Base-by-base conservation (phyloP, 1,284 basidiomycete species). In the Puccinia novopanici region DNA sequence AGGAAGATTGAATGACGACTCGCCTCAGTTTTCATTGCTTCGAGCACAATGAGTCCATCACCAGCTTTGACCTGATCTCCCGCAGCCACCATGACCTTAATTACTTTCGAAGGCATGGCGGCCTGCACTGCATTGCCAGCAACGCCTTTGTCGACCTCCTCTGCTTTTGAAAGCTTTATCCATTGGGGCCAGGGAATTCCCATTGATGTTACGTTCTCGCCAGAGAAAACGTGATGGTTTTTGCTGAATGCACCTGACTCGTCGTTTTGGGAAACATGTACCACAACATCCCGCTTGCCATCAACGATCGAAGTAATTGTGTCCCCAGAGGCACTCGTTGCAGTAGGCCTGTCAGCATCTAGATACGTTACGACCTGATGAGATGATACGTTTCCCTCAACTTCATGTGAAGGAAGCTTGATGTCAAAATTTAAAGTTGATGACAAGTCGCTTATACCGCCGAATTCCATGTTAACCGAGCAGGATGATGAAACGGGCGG, bases 11-110 rank as follows among this genome's bases (percentile, higher is more conserved):
- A 70, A 57, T 22, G n/a, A 50, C 22, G n/a, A 70, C 52, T 68
- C 27, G 80, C 82, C 48, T 79, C 94, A 82, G 93, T 95, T 89
- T 97, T 97, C 94, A 96, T 97, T 84, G 93, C 95, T 87, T 96
- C 94, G 83, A 96, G 86, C 27, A 96, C 90, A 42, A 94, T 90
- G 15, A 93, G 88, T 10, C 90, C 90, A 84, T 95, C 91, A 0
- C 93, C 93, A 85, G 89, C 90, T 85, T 90, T 89, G n/a, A 96
- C 92, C 54, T 86, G 87, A 80, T 95, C 91, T 0, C 93, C 94
- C 3, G 89, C 87, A 81, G 88, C 88, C 34, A 95, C 93, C 65
- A 89, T 89, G 70, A 95, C 91, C 82, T 96, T 93, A 3, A 96
- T 93, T 4, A 93, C 91, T 65, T 93, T 88, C 84, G 92, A 93